Conservation (phyloP, 2,329 filamentous ascomycete species). For the Sporothrix inflata region DNA sequence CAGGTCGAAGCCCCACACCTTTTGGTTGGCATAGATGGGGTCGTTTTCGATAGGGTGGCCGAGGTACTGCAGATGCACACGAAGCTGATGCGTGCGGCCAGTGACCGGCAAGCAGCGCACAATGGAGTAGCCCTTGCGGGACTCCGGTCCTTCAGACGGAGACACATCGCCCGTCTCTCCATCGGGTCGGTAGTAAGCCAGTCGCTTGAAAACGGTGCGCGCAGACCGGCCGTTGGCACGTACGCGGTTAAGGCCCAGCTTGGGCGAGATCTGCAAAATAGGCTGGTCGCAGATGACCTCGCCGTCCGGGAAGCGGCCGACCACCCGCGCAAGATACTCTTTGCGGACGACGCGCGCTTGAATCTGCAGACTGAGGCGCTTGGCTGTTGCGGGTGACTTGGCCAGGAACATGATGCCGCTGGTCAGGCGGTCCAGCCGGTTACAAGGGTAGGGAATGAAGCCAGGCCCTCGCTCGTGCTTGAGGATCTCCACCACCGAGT, state of each 20-base stretch:
- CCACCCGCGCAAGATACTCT: conserved; percentile 91
- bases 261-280: conserved; percentile 90
- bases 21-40: conserved; percentile 93
- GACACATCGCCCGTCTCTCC: background rate
- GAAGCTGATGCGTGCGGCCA: conserved; percentile 90
- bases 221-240: conserved; percentile 89
- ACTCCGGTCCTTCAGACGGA: background rate
- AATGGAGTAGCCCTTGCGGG: conserved; percentile 77
- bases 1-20: conserved; percentile 83
- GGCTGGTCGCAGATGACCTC: conserved; percentile 92
- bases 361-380: conserved; percentile 75
- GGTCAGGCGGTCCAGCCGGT: conserved; percentile 89
- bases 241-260: conserved; percentile 92
- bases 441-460: conserved; percentile 72
- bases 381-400: conserved; percentile 80
- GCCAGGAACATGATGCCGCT: conserved; percentile 98
- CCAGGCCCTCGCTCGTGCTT: conserved; percentile 67
- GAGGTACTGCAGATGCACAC: conserved; percentile 91
- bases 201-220: conserved; percentile 83
- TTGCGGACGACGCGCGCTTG: conserved; percentile 82
- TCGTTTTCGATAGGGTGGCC: conserved; percentile 97
- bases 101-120: conserved; percentile 93
- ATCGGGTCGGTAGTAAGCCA: conserved; percentile 75
- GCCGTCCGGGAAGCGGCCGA: conserved; percentile 87
- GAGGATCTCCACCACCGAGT: conserved; percentile 93